Base-by-base conservation (phyloP, 345 rosid species). In the Hibiscus mutabilis region DNA sequence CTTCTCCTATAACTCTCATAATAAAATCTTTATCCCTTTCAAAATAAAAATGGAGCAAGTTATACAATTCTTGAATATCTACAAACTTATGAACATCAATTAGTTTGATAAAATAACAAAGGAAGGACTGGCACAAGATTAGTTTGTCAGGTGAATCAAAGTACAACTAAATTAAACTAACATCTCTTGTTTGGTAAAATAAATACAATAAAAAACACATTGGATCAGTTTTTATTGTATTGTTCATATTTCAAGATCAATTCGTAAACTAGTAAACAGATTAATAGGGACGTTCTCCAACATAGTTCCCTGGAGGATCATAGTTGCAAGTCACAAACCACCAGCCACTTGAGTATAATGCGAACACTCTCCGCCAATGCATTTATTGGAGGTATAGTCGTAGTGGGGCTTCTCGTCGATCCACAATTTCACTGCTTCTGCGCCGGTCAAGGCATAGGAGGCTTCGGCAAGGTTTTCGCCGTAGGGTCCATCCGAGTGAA, bases 241-340 rank as follows among this genome's bases (percentile, higher is more conserved):
- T 6, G 14, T 21, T 8, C 5, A 55, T 8, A 9, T 55, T 19
- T 2, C 1, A 0, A 22, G 16, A 62, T 37, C 8, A 37, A 18
- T 18, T 16, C 5, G 6, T 6, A 62, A 62, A 37, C 25, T 62
- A 35, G 35, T 24, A 9, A 35, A 2, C 22, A 19, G 16, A 51
- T 57, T 15, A 56, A 13, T 55, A 70, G 7, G 73, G 73, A 33
- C 65, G 63, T 37, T 70, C 53, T 15, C 53, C 73, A 8, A 21
- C 37, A 16, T 12, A 37, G 22, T 70, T 70, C 13, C 73, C 73
- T 11, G 73, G 73, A 21, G 73, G 73, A 58, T 70, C 19, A 56
- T 70, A 35, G 73, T 70, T 70, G 65, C 73, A 70, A 14, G 22
- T 42, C 8, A 70, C 58, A 31, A 70, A 56, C 58, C 51, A 46